Evolutionary conservation across 2,329 filamentous ascomycete species (phyloP).

Genomic region (Didymellaceae sp.): DNA sequence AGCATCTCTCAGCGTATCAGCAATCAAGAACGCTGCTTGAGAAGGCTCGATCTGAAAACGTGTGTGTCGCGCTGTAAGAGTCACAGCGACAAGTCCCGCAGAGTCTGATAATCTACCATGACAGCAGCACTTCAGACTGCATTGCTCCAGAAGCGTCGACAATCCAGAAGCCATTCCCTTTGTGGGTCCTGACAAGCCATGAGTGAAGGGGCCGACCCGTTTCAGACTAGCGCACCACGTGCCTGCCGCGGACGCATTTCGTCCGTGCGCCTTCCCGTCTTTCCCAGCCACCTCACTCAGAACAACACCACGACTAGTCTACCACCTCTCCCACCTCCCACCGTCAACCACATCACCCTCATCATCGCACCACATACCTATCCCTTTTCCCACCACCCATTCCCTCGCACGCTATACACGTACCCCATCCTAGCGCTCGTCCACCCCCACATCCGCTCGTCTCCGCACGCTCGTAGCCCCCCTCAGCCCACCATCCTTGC

Average conservation of each 20-base stretch:
- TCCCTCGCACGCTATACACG: neutral
- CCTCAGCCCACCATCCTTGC: conserved; percentile 11
- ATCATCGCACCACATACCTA: neutral
- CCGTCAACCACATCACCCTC: neutral
- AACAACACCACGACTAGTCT: neutral
- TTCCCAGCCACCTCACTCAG: neutral
- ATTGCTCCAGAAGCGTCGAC: no score
- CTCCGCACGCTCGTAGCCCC: neutral
- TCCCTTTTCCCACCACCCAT: neutral
- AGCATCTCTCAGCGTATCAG: no score
- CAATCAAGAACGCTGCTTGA: no score
- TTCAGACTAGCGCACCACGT: neutral
- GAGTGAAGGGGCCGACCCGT: neutral
- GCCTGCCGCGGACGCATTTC: neutral
- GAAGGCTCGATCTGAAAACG: no score
- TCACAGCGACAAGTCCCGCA: no score
- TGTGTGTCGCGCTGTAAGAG: no score
- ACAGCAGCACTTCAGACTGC: no score
- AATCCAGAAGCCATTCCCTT: neutral
- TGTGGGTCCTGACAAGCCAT: neutral
- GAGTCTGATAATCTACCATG: no score
- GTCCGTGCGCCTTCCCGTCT: neutral
- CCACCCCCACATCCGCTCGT: no score
- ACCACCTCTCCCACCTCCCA: neutral
- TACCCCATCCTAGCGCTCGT: no score